Conservation (phyloP, 805 yeast genomes). For the Cyberlindnera suaveolens region DNA sequence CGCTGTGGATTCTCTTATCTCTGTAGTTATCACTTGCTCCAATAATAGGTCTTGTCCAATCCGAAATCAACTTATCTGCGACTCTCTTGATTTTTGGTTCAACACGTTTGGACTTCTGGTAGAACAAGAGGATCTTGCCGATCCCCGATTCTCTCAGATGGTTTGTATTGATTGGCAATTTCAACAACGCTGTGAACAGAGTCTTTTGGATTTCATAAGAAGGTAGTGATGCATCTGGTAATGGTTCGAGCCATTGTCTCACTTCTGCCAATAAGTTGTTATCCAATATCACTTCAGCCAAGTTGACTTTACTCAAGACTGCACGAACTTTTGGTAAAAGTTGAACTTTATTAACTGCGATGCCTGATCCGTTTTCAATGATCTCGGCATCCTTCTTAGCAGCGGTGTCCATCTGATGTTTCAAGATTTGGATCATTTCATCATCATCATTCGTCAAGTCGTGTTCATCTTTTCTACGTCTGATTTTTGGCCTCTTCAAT, state of each 20-base stretch:
- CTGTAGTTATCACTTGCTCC: slow-evolving; percentile 93
- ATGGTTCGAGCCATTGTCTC: slow-evolving; percentile 94
- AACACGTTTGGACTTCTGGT: slow-evolving; percentile 84
- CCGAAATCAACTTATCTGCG: slow-evolving; percentile 88
- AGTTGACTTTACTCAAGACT: slow-evolving; percentile 70
- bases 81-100: slow-evolving; percentile 80
- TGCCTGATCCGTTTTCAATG: slow-evolving; percentile 36
- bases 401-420: slow-evolving; percentile 85
- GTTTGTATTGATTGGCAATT: slow-evolving; percentile 89
- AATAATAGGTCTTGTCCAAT: slow-evolving; percentile 98
- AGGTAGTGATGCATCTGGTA: slow-evolving; percentile 98
- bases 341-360: slow-evolving; percentile 62
- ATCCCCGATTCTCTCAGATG: slow-evolving; percentile 92
- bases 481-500: slow-evolving; percentile 55
- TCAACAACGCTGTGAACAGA: slow-evolving; percentile 63
- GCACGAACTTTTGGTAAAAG: slow-evolving; percentile 74
- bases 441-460: slow-evolving; percentile 95
- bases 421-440: slow-evolving; percentile 73
- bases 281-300: slow-evolving; percentile 90
- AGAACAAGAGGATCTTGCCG: slow-evolving; percentile 89
- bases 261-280: slow-evolving; percentile 90
- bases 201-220: slow-evolving; percentile 93
- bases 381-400: slow-evolving; percentile 68
- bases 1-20: slow-evolving; percentile 68
- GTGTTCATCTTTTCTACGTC: slow-evolving; percentile 75